Conservation (phyloP, 306 rosid genomes). For the Rosa persica region DNA sequence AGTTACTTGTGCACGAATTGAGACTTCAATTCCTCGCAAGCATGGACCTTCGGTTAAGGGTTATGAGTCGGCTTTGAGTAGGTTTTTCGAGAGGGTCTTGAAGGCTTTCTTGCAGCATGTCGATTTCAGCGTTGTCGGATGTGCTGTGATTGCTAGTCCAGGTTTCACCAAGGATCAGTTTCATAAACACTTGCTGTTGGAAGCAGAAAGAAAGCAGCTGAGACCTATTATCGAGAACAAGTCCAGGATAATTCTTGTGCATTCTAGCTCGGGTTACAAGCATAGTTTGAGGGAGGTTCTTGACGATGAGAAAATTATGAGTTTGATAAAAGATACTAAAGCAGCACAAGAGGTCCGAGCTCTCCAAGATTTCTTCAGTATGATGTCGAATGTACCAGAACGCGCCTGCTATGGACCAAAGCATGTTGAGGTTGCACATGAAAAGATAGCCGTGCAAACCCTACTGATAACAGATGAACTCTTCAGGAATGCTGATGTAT, state of each 20-base stretch:
- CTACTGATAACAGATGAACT: slow-evolving; percentile 84
- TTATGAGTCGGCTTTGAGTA: slow-evolving; percentile 85
- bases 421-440: slow-evolving; percentile 96
- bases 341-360: slow-evolving; percentile 92
- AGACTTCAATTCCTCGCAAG: slow-evolving; percentile 95
- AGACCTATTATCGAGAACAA: slow-evolving; percentile 84
- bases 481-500: slow-evolving; percentile 80
- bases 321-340: slow-evolving; percentile 90
- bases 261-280: slow-evolving; percentile 93
- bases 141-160: slow-evolving; percentile 98
- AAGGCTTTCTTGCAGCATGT: slow-evolving; percentile 93
- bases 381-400: slow-evolving; percentile 81
- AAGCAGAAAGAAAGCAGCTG: slow-evolving; percentile 88
- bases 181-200: slow-evolving; percentile 81
- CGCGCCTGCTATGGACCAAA: slow-evolving; percentile 95
- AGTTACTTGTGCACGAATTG: slow-evolving; percentile 76
- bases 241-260: slow-evolving; percentile 75
- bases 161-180: slow-evolving; percentile 97
- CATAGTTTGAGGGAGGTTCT: slow-evolving; percentile 90
- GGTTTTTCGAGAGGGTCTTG: slow-evolving; percentile 75
- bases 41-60: slow-evolving; percentile 94
- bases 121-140: slow-evolving; percentile 82
- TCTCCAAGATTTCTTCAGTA: slow-evolving; percentile 74
- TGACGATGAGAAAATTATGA: slow-evolving; percentile 89
- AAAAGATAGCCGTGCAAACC: slow-evolving; percentile 81